phyloP scores from a whole-genome alignment of 768 basidiomycete species.

The Asterophora parasitica region DNA sequence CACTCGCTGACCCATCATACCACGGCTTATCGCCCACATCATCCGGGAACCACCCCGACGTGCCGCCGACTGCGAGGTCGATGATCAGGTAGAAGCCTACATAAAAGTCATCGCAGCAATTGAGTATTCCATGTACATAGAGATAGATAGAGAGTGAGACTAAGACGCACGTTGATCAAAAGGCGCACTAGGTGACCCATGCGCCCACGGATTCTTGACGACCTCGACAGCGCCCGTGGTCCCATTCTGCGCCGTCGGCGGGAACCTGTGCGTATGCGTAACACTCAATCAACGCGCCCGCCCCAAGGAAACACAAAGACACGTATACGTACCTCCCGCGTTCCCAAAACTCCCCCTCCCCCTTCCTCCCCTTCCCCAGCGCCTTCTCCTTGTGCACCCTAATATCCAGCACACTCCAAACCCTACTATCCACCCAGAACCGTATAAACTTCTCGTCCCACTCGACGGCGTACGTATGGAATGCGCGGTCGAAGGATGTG shows the following conservation, averaged over 20 bases:
- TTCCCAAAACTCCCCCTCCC: constrained; percentile 57
- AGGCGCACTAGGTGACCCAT: constrained; percentile 58
- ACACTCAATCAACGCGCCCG: too few species aligned
- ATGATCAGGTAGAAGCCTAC: constrained; percentile 76
- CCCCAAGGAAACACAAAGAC: constrained; percentile 32
- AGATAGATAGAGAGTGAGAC: constrained; percentile 16
- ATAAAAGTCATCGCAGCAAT: constrained; percentile 11
- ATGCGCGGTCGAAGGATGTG: constrained; percentile 46
- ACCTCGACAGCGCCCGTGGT: constrained; percentile 47
- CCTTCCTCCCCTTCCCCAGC: constrained; percentile 32
- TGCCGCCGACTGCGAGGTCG: constrained; percentile 74
- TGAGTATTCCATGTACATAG: neutral
- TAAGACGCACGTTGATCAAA: constrained; percentile 66
- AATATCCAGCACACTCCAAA: constrained; percentile 58
- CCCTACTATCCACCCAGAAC: constrained; percentile 70
- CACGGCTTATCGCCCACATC: constrained; percentile 69
- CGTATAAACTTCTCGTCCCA: constrained; percentile 72
- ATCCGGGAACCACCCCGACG: constrained; percentile 89
- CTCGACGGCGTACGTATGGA: constrained; percentile 75
- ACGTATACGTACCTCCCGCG: constrained; percentile 37
- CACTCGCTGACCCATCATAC: constrained; percentile 58
- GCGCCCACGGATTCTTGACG: constrained; percentile 63
- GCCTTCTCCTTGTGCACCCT: constrained; percentile 24
- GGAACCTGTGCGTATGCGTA: constrained; percentile 53
- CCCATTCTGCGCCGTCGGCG: constrained; percentile 54